Conservation (phyloP, 192 early-diverging fungal species). For the Chytriomyces sp. region DNA sequence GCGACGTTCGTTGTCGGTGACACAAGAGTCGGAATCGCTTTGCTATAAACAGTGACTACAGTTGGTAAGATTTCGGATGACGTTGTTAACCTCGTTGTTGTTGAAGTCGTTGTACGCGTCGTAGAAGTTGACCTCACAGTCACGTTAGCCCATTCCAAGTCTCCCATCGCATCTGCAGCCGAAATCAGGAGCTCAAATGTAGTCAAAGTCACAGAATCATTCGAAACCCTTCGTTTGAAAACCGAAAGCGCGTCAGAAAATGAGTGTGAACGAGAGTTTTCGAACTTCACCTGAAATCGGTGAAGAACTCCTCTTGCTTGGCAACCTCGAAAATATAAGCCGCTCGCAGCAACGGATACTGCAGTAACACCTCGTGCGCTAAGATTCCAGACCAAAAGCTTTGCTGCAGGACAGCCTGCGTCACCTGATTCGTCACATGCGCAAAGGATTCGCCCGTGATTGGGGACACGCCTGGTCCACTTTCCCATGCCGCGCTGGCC, state of each 20-base stretch:
- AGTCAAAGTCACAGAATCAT: not conserved
- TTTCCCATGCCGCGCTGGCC: slow-evolving; percentile 16
- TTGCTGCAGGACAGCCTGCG: slow-evolving; percentile 3
- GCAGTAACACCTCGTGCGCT: not conserved
- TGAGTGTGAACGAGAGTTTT: no score
- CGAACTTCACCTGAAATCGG: no score
- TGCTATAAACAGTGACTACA: no score
- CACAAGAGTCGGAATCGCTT: no score
- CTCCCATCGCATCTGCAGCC: slow-evolving; percentile 1
- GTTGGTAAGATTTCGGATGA: no score
- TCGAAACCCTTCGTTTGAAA: no score
- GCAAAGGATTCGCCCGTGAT: not conserved
- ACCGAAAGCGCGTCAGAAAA: no score
- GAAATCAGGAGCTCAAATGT: not conserved
- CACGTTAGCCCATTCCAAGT: slow-evolving; percentile 22
- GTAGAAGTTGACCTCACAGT: no score
- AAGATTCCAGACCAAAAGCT: not conserved
- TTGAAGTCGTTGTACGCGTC: no score
- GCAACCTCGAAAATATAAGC: slow-evolving; percentile 18
- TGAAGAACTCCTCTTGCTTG: slow-evolving; percentile 22
- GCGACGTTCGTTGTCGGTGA: no score
- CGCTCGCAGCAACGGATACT: not conserved
- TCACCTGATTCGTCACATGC: not conserved
- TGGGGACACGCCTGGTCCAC: not conserved
- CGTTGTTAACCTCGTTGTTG: no score